Evolutionary conservation across 257 asterid genomes (phyloP).

Genomic region (Salvia rosmarinus): DNA sequence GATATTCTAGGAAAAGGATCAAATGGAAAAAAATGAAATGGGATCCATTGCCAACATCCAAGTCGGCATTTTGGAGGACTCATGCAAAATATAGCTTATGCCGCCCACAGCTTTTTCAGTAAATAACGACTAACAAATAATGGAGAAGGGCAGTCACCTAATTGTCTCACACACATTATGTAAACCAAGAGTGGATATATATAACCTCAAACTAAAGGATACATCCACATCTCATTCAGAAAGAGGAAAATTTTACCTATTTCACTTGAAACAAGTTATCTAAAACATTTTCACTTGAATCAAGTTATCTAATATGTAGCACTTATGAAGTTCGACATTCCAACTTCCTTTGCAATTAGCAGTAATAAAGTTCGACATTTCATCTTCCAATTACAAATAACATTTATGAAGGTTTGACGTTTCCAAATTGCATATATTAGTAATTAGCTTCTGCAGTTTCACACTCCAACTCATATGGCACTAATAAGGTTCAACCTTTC

Average conservation of each 20-base stretch:
- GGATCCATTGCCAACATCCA: not conserved
- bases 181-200: slow-evolving; percentile 1
- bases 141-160: not conserved
- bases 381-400: not conserved
- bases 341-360: not conserved
- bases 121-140: not conserved
- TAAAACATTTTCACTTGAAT: not conserved
- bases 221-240: not conserved
- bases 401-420: not conserved
- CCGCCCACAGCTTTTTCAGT: not conserved
- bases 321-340: not conserved
- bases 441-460: no score
- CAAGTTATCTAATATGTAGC: slow-evolving; percentile 14
- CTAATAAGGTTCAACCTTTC: not conserved
- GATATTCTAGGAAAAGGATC: not conserved
- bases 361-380: not conserved
- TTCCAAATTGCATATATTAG: not conserved
- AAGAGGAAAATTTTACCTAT: not conserved
- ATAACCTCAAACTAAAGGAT: not conserved
- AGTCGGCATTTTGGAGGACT: not conserved
- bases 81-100: not conserved
- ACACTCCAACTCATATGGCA: no score
- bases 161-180: not conserved
- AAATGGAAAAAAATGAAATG: not conserved
- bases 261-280: slow-evolving; percentile 4